Base-by-base conservation (phyloP, 2,329 filamentous ascomycete genomes). In the Colletotrichum tamarilloi region DNA sequence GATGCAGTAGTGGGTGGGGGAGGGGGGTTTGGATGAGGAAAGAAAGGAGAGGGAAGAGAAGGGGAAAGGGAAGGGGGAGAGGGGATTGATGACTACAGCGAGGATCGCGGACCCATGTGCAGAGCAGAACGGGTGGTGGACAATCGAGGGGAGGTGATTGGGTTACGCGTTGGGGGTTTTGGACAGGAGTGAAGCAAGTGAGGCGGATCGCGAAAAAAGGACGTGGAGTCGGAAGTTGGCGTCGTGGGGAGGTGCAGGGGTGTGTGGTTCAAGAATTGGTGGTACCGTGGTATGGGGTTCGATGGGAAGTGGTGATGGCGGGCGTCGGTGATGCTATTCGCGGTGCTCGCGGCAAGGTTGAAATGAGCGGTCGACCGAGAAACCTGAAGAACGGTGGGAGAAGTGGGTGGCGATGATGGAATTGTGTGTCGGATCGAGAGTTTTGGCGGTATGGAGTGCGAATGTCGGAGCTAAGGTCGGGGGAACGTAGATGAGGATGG, bases 21-120 rank as follows among this genome's bases (percentile, higher is more conserved):
- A 22, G 22, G 32, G 14, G n/a, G 52, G 42, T 1, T 38, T 6
- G 58, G 63, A 49, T 52, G 11, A 30, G 58, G 42, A 22, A 11
- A 22, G 52, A 35, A 32, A 59, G 28, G 30, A 62, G 38, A 38
- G 5, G n/a, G 58, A 46, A 56, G 66, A 7, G 55, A 42, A 67
- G n/a, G 57, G 30, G 58, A 46, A 63, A 19, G 58, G 46, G 55
- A 55, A 72, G 42, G 59, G 55, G 42, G 22, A 52, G 49, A 30
- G 35, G 65, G 65, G 66, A 24, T 24, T 69, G 46, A 53, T 46
- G 55, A 64, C 66, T 63, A 22, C 66, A 55, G 46, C 55, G 70
- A 70, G 52, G n/a, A 69, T 70, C 66, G 70, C 66, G 66, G 70
- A 73, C 70, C 66, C 70, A 73, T 73, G 70, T 73, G 70, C 66